These are phyloP conservation scores for Paramecium biaurelia DNA, from an alignment of 73 alveolate species.

Conservation along the genomic window DNA sequence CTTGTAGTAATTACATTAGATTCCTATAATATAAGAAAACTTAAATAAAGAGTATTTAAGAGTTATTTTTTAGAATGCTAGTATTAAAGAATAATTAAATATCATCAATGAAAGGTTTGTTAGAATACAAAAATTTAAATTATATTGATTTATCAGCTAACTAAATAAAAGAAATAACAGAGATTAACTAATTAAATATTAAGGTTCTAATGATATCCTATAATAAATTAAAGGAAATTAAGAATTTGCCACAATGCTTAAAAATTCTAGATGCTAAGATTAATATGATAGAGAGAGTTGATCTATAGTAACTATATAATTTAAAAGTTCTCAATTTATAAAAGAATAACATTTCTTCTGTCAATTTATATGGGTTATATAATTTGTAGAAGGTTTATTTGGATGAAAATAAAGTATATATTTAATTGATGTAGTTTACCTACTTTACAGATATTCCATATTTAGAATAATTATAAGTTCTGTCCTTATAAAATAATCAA, in stretches of 20 bases:
- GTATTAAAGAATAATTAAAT: constrained; percentile 13
- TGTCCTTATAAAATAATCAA: background rate
- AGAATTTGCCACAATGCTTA: background rate
- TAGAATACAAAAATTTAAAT: constrained; percentile 25
- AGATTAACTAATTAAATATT: background rate
- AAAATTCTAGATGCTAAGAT: background rate
- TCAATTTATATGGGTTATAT: background rate
- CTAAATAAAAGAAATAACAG: constrained; percentile 20
- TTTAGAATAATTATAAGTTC: background rate
- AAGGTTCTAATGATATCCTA: background rate
- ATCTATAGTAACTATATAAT: background rate
- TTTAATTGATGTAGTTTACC: background rate
- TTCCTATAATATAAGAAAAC: background rate
- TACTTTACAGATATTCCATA: background rate
- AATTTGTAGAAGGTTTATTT: background rate
- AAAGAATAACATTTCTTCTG: background rate
- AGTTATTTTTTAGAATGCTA: background rate
- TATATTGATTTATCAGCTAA: constrained; percentile 24
- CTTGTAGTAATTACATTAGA: background rate
- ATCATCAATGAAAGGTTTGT: background rate
- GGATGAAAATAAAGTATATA: background rate
- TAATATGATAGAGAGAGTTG: background rate
- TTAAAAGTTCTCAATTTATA: background rate
- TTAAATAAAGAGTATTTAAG: background rate
- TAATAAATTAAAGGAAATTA: background rate